Conservation (phyloP, 345 rosid genomes). For the Eucalyptus paniculata region DNA sequence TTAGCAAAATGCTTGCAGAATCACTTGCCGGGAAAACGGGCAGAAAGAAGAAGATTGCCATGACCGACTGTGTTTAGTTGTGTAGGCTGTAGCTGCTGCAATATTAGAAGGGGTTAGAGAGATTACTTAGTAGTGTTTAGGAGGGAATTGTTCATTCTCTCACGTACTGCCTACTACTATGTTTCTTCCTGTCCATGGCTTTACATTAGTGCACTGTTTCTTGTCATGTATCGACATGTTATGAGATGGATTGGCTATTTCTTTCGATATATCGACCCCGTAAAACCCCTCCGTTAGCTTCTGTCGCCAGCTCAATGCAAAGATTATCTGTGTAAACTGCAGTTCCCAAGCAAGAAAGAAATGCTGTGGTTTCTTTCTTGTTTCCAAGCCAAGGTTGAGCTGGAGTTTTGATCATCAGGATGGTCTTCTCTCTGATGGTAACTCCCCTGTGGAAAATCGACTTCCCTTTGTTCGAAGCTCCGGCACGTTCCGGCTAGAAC, state of each 20-base stretch:
- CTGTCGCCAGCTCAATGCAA: not conserved
- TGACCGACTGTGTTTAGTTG: not conserved
- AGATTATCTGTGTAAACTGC: not conserved
- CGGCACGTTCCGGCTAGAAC: not conserved
- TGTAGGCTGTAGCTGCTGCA: not conserved
- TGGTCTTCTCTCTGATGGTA: not conserved
- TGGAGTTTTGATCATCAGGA: not conserved
- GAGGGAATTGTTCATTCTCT: conserved; percentile 35
- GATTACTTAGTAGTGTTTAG: not conserved
- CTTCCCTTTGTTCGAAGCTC: not conserved
- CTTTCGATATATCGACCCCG: not conserved
- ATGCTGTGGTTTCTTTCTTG: not conserved
- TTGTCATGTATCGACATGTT: not conserved
- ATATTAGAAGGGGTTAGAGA: not conserved
- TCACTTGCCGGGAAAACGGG: not conserved
- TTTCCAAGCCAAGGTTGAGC: not conserved
- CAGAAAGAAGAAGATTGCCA: not conserved
- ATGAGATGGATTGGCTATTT: not conserved
- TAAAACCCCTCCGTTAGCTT: not conserved
- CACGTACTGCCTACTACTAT: not conserved
- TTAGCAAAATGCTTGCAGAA: not conserved
- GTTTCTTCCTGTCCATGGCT: not conserved
- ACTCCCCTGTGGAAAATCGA: not conserved
- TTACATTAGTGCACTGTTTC: not conserved
- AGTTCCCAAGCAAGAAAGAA: not conserved